Base-by-base conservation (phyloP, 805 yeast species). In the Saccharomyces paradoxus region DNA sequence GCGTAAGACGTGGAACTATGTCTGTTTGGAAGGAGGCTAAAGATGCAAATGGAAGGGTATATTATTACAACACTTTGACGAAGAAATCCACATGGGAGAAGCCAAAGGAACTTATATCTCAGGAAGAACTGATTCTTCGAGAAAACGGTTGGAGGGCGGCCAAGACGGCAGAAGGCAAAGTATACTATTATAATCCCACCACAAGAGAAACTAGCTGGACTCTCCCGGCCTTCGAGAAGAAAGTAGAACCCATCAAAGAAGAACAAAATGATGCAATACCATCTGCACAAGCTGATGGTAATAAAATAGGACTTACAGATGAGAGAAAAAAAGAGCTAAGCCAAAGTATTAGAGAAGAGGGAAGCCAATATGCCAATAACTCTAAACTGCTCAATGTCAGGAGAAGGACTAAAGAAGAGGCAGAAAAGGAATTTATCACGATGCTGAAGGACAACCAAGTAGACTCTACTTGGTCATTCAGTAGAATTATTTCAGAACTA, bases 131-230 rank as follows among this genome's bases (percentile, higher is more conserved):
- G 70, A 77, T 80, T 27, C 74, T 83, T 17, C 74, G 71, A 41
- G 71, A 72, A 22, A 76, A 84, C 1, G 81, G 79, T 17, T 85
- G 88, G 88, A 71, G 70, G 32, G 75, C 75, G 56, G 75, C 70
- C 31, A 64, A 68, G 1, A 75, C 84, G 0, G 78, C 78, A 12
- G 83, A 79, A 6, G 90, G 91, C 2, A 72, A 72, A 52, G 73
- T 75, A 21, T 89, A 89, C 68, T 90, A 87, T 73, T 84, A 84
- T 69, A 86, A 87, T 63, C 72, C 76, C 13, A 69, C 69, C 28
- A 80, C 92, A 0, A 78, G 81, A 5, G 82, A 83, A 62, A 84
- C 94, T 21, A 82, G 84, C 0, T 91, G 97, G 97, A 87, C 83
- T 21, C 69, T 81, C n/a, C 96, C 96, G 0, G 74, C 66, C 9